Base-by-base conservation (phyloP, 192 early-diverging fungal genomes). In the Backusella parvicylindrica region DNA sequence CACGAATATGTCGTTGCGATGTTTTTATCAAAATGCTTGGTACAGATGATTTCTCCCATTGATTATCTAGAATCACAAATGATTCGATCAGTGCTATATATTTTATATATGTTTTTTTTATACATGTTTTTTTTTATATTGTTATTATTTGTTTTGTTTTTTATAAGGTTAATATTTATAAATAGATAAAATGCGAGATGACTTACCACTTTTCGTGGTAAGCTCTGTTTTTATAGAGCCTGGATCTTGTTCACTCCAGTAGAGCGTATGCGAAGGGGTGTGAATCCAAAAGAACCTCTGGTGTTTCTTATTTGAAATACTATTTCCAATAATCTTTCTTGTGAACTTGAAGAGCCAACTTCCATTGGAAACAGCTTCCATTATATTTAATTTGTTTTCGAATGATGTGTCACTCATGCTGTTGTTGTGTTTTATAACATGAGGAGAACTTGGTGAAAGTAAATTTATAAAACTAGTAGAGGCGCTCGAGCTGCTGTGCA, bases 261-360 rank as follows among this genome's bases (percentile, higher is more conserved):
- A 91, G 32, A 94, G 74, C 26, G 89, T 90, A 69, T 90, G 89
- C 21, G 90, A 91, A 60, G 92, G 93, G 12, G 93, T 90, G 69
- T 93, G 91, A 21, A 94, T 84, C 93, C 93, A 94, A 56, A 93
- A 92, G 83, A 89, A 94, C 5, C 93, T 84, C 75, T 84, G 73
- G 67, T 94, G 91, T 12, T 85, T 84, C 9, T 84, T 83, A 35
- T 90, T 91, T 21, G 83, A 86, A 15, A 82, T 83, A 36, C 79
- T 79, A 16, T 72, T 77, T 0, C 82, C 83, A 35, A 86, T 84
- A 50, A 53, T 77, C 37, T 85, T 79, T 11, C 90, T 83, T 33
- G 92, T 92, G 70, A 89, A 92, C 79, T 94, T 94, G 81, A 83
- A 87, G 81, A 94, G 79, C 74, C 85, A 91, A 49, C 89, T 86